phyloP scores from a whole-genome alignment of 192 early-diverging fungal species.

The Entomortierella beljakovae region DNA sequence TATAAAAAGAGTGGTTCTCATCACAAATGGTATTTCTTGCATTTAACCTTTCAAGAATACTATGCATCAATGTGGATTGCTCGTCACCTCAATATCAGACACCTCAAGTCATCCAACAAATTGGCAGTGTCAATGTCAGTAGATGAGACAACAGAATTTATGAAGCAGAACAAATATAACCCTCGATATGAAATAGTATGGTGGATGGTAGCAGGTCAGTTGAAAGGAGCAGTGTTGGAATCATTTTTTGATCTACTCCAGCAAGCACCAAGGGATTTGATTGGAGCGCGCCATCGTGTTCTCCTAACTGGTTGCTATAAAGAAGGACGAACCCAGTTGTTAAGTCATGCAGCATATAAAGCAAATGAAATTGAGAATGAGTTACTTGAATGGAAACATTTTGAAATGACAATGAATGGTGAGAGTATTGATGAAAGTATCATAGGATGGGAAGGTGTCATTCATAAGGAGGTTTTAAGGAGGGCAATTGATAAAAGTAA shows the following conservation, averaged over 20 bases:
- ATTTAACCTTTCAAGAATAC: slow-evolving; percentile 36
- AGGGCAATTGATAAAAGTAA: no score
- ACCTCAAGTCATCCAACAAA: not conserved
- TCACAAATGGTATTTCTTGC: slow-evolving; percentile 27
- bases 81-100: not conserved
- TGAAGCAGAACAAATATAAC: slow-evolving; percentile 21
- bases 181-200: slow-evolving; percentile 33
- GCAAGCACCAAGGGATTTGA: slow-evolving; percentile 20
- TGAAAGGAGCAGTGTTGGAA: slow-evolving; percentile 8
- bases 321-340: slow-evolving; percentile 17
- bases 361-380: slow-evolving; percentile 7
- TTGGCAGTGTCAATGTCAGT: not conserved
- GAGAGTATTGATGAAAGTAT: not conserved
- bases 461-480: no score
- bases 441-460: no score
- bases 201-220: slow-evolving; percentile 36
- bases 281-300: slow-evolving; percentile 21
- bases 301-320: slow-evolving; percentile 12
- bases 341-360: not conserved
- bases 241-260: slow-evolving; percentile 15
- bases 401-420: slow-evolving; percentile 14
- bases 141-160: slow-evolving; percentile 1
- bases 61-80: slow-evolving; percentile 29
- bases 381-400: slow-evolving; percentile 17
- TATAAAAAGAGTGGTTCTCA: not conserved